Evolutionary conservation across 345 rosid species (phyloP).

Genomic region (Populus tremula): DNA sequence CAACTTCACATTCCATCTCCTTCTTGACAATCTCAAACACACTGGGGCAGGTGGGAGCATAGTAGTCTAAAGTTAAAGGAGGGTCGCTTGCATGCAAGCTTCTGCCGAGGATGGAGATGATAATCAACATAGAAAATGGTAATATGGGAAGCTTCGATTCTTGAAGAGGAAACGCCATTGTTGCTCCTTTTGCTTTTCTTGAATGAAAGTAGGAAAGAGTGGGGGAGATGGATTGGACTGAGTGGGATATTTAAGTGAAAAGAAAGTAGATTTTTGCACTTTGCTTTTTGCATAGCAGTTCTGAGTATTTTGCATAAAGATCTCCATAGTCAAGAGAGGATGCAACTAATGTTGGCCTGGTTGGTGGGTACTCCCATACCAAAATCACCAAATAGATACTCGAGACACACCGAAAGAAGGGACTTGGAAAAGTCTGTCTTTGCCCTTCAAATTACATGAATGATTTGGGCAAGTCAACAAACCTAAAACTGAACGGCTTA

Average conservation of each 20-base stretch:
- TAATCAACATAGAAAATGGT: constrained; percentile 26
- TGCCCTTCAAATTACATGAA: constrained; percentile 1
- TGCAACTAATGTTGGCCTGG: constrained; percentile 61
- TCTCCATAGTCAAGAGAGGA: constrained; percentile 51
- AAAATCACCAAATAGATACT: constrained; percentile 19
- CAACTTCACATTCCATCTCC: constrained; percentile 88
- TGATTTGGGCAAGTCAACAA: constrained; percentile 25
- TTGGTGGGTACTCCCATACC: constrained; percentile 47
- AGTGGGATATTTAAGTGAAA: constrained; percentile 30
- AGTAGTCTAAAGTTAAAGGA: constrained; percentile 64
- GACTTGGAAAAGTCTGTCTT: background rate
- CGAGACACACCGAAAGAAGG: background rate
- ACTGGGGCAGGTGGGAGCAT: constrained; percentile 62
- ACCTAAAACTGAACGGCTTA: constrained; percentile 18
- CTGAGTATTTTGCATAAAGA: constrained; percentile 19
- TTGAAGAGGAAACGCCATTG: constrained; percentile 16
- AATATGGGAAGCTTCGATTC: constrained; percentile 3
- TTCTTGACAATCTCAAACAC: constrained; percentile 62
- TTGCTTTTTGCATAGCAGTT: constrained; percentile 8
- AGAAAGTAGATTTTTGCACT: background rate
- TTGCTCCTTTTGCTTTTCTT: background rate
- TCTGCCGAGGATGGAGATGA: constrained; percentile 19
- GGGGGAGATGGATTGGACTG: constrained; percentile 33
- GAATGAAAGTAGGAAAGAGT: constrained; percentile 5
- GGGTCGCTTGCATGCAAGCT: constrained; percentile 34